Evolutionary conservation across 2,329 filamentous ascomycete species (phyloP).

Genomic region (Curvularia eragrostidis): DNA sequence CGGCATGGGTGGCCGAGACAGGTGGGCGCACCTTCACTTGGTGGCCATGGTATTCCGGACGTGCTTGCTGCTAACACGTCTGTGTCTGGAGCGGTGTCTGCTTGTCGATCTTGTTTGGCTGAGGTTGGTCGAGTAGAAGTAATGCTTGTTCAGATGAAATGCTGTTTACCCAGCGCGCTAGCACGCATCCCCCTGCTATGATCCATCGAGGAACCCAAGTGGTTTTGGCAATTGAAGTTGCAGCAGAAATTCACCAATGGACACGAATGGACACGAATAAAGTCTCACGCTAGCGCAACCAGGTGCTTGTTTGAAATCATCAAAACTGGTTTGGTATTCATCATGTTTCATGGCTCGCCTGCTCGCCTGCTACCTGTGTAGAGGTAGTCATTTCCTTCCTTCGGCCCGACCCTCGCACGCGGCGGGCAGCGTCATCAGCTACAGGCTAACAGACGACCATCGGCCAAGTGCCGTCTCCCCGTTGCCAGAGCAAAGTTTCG

Average conservation of each 20-base stretch:
- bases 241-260: neutral
- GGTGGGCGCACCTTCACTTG: conserved; percentile 25
- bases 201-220: neutral
- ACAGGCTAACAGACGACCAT: conserved; percentile 16
- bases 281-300: neutral
- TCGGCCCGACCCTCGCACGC: conserved; percentile 20
- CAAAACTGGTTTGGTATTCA: conserved; percentile 27
- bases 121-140: conserved; percentile 25
- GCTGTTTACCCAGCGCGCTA: conserved; percentile 29
- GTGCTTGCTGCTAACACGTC: conserved; percentile 5
- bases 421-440: conserved; percentile 17
- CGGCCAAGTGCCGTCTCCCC: conserved; percentile 22
- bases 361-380: conserved; percentile 13
- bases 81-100: conserved; percentile 16
- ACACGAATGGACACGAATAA: neutral
- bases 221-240: neutral
- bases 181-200: conserved; percentile 10
- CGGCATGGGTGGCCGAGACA: conserved; percentile 23
- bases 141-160: conserved; percentile 7
- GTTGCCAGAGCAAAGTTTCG: conserved; percentile 17
- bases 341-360: conserved; percentile 13
- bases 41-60: conserved; percentile 15
- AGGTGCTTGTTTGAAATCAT: conserved; percentile 11
- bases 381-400: conserved; percentile 19
- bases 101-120: conserved; percentile 17